Percentiles rank a stretch among this genome's conserved stretches.
phyloP scores from a whole-genome alignment of 345 rosid genomes.

The Corymbia maculata region DNA sequence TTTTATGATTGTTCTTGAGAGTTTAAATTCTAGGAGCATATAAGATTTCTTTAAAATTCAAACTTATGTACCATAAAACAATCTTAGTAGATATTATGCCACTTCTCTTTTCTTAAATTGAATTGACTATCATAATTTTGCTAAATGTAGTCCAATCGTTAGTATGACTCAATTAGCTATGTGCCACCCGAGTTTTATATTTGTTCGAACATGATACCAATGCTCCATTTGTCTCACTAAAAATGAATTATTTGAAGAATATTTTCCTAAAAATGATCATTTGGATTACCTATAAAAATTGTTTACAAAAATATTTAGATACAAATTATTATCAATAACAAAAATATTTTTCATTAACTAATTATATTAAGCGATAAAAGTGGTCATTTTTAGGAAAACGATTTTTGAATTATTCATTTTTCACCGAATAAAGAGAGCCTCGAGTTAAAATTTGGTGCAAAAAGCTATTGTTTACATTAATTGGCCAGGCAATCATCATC shows the following conservation, averaged over 20 bases:
- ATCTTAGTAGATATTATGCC: rapidly evolving
- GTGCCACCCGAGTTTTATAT: background rate
- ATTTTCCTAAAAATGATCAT: too few species aligned
- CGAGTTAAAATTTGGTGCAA: background rate
- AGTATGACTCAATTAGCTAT: background rate
- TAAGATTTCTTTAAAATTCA: background rate
- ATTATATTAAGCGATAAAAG: too few species aligned
- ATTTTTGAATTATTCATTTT: too few species aligned
- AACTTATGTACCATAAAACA: background rate
- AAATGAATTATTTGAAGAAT: too few species aligned
- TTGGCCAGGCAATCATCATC: background rate
- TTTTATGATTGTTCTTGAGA: background rate
- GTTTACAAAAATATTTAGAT: too few species aligned
- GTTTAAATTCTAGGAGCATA: background rate
- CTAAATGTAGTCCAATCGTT: background rate
- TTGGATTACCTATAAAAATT: too few species aligned
- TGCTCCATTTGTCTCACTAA: too few species aligned
- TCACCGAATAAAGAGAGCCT: too few species aligned
- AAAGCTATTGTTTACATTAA: background rate
- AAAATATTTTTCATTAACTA: too few species aligned
- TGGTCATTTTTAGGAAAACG: too few species aligned
- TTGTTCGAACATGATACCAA: rapidly evolving
- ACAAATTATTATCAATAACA: too few species aligned
- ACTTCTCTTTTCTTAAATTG: background rate
- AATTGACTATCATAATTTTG: background rate